phyloP scores from a whole-genome alignment of 805 yeast species.

The Blastobotrys chiropterorum region DNA sequence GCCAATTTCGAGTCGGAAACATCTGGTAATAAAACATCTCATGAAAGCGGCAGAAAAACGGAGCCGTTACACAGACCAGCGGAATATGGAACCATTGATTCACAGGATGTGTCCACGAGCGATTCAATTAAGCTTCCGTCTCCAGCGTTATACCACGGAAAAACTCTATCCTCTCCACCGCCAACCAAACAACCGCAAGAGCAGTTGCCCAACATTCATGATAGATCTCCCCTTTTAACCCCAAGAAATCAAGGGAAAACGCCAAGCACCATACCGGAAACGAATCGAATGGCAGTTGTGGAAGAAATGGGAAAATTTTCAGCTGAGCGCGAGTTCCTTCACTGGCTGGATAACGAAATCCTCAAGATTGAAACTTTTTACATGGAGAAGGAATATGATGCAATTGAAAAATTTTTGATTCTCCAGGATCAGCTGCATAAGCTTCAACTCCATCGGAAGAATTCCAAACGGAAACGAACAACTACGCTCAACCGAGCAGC shows the following conservation, averaged over 20 bases:
- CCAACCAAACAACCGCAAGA: slow-evolving; percentile 4
- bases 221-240: slow-evolving; percentile 22
- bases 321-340: slow-evolving; percentile 44
- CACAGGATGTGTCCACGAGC: background rate
- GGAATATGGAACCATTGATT: background rate
- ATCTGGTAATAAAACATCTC: background rate
- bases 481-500: slow-evolving; percentile 9
- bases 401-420: slow-evolving; percentile 50
- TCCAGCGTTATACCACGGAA: background rate
- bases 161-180: background rate
- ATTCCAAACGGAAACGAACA: slow-evolving; percentile 1
- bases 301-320: background rate
- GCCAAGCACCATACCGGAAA: background rate
- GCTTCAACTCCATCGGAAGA: slow-evolving; percentile 44
- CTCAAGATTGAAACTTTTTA: slow-evolving; percentile 57
- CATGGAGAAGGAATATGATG: slow-evolving; percentile 52
- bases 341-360: slow-evolving; percentile 63
- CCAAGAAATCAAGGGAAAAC: background rate
- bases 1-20: too few species aligned
- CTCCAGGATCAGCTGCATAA: slow-evolving; percentile 66
- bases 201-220: slow-evolving; percentile 12
- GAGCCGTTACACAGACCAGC: background rate
- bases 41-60: background rate
- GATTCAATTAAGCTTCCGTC: background rate
- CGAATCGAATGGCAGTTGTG: background rate